Evolutionary conservation across 768 basidiomycete species (phyloP), one percentile per base, ranked within the genome.

Genomic region (Tylopilus plumbeoviolaceoides): DNA sequence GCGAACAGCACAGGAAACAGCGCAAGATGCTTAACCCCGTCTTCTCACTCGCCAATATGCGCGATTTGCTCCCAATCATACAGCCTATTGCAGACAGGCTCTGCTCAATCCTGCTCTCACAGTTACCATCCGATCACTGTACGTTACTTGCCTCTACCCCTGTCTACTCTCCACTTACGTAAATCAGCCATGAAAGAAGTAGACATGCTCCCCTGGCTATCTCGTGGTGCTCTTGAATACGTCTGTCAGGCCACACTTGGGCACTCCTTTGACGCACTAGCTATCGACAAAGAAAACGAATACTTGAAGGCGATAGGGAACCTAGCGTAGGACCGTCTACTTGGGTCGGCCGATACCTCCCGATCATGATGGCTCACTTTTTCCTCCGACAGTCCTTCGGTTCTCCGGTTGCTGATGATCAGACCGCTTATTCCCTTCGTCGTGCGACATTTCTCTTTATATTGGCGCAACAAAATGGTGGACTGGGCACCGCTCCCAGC

Each of bases 21-120:
- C 69, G 67, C 51, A 70, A 66, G 47, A 63, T 70, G 60, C 59
- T 70, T 11, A 70, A 69, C 31, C 69, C 67, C 17, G 69, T 70
- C n/a, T 68, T 68, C 35, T 68, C 67, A 0, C 48, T 64, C 17
- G 54, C 59, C 8, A 66, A 70, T 25, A 68, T 68, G 68, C 67
- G 66, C 17, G 55, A 59, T 15, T 25, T 68, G 17, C 52, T 67
- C n/a, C 67, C 67, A 30, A 40, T 67, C 43, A 58, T 74, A 23
- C 66, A 70, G 44, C 65, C 69, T 10, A 70, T 74, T 30, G 68
- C 72, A 9, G 54, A 66, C 23, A 53, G 50, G 41, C 54, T 72
- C 48, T 53, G 61, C 15, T n/a, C 42, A 1, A 59, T 60, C 8
- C 48, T 70, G 14, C 39, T 28, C 11, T 57, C 59, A 21, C 53